Evolutionary conservation across 169 alveolate species (phyloP).

Genomic region (Plasmodium berghei): DNA sequence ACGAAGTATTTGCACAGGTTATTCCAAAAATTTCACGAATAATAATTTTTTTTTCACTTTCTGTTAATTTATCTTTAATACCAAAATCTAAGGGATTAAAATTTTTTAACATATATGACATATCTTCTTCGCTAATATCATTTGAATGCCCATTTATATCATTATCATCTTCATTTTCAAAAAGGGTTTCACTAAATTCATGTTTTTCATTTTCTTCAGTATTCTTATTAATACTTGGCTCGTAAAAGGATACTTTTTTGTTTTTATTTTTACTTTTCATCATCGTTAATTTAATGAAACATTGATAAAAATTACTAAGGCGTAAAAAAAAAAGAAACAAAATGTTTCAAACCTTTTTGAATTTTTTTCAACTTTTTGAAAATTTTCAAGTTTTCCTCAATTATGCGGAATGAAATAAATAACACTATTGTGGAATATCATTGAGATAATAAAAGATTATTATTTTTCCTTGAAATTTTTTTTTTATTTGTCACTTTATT

Average conservation of each 20-base stretch:
- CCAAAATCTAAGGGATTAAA: slow-evolving; percentile 74
- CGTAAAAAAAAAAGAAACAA: no score
- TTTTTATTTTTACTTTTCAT: not conserved
- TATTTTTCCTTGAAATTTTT: no score
- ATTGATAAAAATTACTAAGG: no score
- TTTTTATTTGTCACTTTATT: no score
- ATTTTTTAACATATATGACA: slow-evolving; percentile 23
- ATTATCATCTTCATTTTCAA: not conserved
- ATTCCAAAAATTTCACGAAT: slow-evolving; percentile 57
- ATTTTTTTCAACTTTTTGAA: no score
- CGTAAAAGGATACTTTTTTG: slow-evolving; percentile 49
- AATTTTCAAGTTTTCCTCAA: no score
- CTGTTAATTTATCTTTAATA: slow-evolving; percentile 73
- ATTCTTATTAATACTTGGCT: slow-evolving; percentile 10
- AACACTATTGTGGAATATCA: no score
- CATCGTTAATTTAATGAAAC: no score
- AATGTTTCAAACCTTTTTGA: no score
- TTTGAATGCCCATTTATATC: not conserved
- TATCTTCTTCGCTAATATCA: slow-evolving; percentile 10
- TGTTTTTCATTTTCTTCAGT: slow-evolving; percentile 37
- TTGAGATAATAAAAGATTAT: no score
- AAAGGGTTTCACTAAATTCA: slow-evolving; percentile 29
- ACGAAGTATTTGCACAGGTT: not conserved
- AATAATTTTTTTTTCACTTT: slow-evolving; percentile 68
- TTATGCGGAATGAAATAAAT: no score